Base-by-base conservation (phyloP, 2,329 filamentous ascomycete genomes). In the Emmonsia crescens region DNA sequence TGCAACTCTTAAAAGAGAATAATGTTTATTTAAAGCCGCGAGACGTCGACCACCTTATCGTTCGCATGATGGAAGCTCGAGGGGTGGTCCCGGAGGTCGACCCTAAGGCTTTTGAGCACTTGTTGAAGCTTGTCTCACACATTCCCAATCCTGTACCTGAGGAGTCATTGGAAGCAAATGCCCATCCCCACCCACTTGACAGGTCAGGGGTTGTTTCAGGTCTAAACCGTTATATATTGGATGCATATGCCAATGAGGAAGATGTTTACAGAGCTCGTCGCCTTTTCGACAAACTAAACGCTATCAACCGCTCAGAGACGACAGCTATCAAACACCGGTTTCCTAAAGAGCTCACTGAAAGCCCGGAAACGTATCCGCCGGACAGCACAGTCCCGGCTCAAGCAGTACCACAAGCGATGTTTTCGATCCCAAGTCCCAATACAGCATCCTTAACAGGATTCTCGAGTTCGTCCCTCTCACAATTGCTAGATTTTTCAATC, bases 11-110 rank as follows among this genome's bases (percentile, higher is more conserved):
- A 69, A 63, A 64, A 19, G 62, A 68, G 9, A 68, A 70, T 54
- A 63, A 67, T 29, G 66, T 74, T 19, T 61, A 65, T 4, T 69
- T 71, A 36, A 72, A 72, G 9, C 67, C 67, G 8, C 72, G 68
- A 61, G 66, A 68, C 42, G 65, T 71, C 24, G 74, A 75, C 46
- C 74, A 72, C 66, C 69, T 77, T 48, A 65, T 82, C 40, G 71
- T 79, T n/a, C 80, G 83, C 36, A 70, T 84, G 29, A 52, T 81
- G 8, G 80, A 84, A 61, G 78, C 79, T 1, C 77, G 77, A 42
- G 76, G 74, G 24, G 67, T 83, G 19, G 68, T 76, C 6, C 70
- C 78, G 2, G 74, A 79, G 40, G 71, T 71, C 29, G 76, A 80
- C 29, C 79, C 81, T 16, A 70, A 73, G 55, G 63, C 77, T 2